phyloP scores from a whole-genome alignment of 129 eudicot genomes.

The Smallanthus sonchifolius region DNA sequence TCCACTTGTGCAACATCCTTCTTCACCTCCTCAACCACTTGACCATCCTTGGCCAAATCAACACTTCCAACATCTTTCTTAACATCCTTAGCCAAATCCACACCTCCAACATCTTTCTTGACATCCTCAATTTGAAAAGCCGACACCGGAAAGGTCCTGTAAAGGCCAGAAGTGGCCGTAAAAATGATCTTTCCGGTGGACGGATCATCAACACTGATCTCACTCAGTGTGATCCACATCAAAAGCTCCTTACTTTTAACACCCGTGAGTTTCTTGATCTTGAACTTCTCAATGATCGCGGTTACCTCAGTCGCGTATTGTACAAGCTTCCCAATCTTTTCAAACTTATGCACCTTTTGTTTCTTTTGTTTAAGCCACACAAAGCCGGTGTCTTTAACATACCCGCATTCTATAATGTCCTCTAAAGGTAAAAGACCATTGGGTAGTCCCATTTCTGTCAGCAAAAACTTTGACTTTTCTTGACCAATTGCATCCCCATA shows the following conservation, averaged over 20 bases:
- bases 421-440: conserved; percentile 72
- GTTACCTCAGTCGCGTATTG: conserved; percentile 66
- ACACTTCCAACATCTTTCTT: too few relatives aligned
- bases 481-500: conserved; percentile 55
- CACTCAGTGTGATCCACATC: conserved; percentile 54
- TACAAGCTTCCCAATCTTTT: conserved; percentile 48
- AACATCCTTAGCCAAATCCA: conserved; percentile 17
- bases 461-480: conserved; percentile 48
- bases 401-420: conserved; percentile 67
- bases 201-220: conserved; percentile 44
- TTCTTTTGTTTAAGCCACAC: conserved; percentile 83
- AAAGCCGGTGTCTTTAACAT: conserved; percentile 65
- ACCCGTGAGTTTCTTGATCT: conserved; percentile 74
- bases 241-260: conserved; percentile 73
- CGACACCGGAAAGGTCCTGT: conserved; percentile 50
- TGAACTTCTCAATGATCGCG: conserved; percentile 43
- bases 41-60: not conserved
- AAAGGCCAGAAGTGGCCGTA: conserved; percentile 58
- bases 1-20: conserved; percentile 4
- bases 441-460: conserved; percentile 63
- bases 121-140: conserved; percentile 55
- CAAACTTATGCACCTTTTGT: conserved; percentile 51
- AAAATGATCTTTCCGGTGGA: conserved; percentile 60
- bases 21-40: conserved; percentile 15
- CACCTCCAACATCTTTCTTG: conserved; percentile 29